Base-by-base conservation (phyloP, 768 basidiomycete genomes). In the Tylopilus sp. region DNA sequence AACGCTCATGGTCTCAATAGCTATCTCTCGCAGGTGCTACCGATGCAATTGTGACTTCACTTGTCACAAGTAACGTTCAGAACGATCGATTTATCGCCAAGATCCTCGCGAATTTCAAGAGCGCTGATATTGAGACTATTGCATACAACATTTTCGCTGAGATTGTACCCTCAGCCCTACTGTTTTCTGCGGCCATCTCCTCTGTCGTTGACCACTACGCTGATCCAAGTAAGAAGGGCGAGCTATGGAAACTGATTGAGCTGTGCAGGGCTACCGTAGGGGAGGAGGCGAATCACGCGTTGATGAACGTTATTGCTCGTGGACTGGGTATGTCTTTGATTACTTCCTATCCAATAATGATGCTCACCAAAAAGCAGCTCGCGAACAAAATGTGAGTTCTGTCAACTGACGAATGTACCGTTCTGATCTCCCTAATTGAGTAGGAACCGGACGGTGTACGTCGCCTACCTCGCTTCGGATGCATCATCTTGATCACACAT, bases 151-250 rank as follows among this genome's bases (percentile, higher is more conserved):
- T 82, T 9, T 79, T 87, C 57, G 73, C 76, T 9, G 78, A 83
- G 43, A 63, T 76, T 16, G 75, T 86, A 13, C 82, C 83, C 6
- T 81, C 82, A 16, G 76, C 79, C 3, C 71, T 81, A 0, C 62
- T 80, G 7, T 85, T 81, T 70, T 82, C 83, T 1, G 74, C 82
- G 46, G 75, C 77, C 12, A 65, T 87, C 37, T 73, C 79, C 4
- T 76, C 79, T 49, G 75, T 85, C 22, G 72, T 89, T 45, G 73
- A 86, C 60, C 85, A 81, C 67, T 88, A 82, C 58, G 69, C 87
- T 14, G 70, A 74, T 11, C 72, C 74, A 1, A 65, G 63, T 37
- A 67, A 68, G 55, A 44, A 64, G 50, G 44, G 63, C 17, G 73
- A 71, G 6, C 37, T 60, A 14, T 26, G 68, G 22, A 71, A 78